phyloP scores from a whole-genome alignment of 2,329 filamentous ascomycete species.

The Aureobasidium pullulans region DNA sequence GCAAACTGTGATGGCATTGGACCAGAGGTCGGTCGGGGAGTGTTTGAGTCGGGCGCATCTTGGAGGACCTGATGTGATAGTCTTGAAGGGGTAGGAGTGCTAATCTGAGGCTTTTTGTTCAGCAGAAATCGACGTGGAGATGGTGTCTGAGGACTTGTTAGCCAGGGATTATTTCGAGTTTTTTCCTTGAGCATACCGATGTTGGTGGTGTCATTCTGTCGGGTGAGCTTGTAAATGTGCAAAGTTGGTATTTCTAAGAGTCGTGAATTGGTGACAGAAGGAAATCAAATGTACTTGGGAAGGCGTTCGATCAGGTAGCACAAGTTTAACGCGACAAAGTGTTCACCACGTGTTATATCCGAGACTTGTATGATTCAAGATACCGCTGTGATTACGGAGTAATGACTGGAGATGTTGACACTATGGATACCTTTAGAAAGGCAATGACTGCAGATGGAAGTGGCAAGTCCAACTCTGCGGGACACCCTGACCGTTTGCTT shows the following conservation, averaged over 20 bases:
- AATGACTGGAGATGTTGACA: no score
- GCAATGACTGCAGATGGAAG: not conserved
- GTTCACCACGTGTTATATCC: no score
- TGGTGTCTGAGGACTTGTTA: not conserved
- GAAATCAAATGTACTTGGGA: no score
- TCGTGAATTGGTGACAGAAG: not conserved
- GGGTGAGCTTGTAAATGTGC: no score
- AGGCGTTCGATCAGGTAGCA: not conserved
- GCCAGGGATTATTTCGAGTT: not conserved
- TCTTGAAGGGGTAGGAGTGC: not conserved
- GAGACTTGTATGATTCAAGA: no score
- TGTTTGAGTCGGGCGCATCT: not conserved
- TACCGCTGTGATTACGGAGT: no score
- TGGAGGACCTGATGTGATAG: not conserved
- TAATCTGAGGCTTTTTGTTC: not conserved
- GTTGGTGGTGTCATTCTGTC: not conserved
- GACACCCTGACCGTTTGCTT: not conserved
- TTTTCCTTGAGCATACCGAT: not conserved
- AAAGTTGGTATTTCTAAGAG: not conserved
- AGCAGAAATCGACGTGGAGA: slow-evolving; percentile 6
- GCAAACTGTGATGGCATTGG: slow-evolving; percentile 6
- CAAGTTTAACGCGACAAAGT: not conserved
- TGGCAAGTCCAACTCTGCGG: not conserved
- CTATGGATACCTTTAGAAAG: no score
- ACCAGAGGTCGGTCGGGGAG: not conserved